Percentiles rank a stretch among this genome's conserved stretches.
These are phyloP conservation scores for Candida hispaniensis DNA, from an alignment of 805 yeast genomes.

Conservation along the genomic window DNA sequence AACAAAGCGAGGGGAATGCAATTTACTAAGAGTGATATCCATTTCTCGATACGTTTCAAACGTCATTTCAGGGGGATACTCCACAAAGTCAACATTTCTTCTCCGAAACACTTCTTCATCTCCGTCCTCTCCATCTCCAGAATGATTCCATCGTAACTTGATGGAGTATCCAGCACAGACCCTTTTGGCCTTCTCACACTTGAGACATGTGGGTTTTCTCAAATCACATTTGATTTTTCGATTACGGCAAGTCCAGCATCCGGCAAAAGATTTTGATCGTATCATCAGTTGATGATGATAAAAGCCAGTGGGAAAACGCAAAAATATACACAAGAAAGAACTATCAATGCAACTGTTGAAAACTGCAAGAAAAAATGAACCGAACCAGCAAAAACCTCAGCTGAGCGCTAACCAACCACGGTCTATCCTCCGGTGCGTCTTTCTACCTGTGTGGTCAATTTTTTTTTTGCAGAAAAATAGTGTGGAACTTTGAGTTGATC, in stretches of 20 bases:
- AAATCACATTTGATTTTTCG: conserved; percentile 76
- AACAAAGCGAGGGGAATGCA: conserved; percentile 39
- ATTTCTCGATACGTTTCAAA: conserved; percentile 73
- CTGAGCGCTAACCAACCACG: no score
- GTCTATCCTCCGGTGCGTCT: no score
- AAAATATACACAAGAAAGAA: no score
- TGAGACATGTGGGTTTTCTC: conserved; percentile 54
- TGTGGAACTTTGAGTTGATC: no score
- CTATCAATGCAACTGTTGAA: no score
- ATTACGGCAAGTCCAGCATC: conserved; percentile 79
- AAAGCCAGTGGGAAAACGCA: no score
- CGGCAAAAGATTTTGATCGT: conserved; percentile 66
- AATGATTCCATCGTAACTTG: conserved; percentile 60
- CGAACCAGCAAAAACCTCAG: no score
- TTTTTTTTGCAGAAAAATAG: no score
- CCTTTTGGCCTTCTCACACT: conserved; percentile 57
- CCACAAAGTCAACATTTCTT: conserved; percentile 43
- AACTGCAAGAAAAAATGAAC: no score
- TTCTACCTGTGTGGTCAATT: no score
- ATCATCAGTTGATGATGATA: no score
- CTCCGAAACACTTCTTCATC: conserved; percentile 53
- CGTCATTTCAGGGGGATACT: conserved; percentile 46
- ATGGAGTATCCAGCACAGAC: conserved; percentile 77
- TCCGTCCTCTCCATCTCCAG: conserved; percentile 20
- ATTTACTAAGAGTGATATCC: conserved; percentile 53